phyloP scores from a whole-genome alignment of 2,329 filamentous ascomycete species.

The Microcera coccophila region DNA sequence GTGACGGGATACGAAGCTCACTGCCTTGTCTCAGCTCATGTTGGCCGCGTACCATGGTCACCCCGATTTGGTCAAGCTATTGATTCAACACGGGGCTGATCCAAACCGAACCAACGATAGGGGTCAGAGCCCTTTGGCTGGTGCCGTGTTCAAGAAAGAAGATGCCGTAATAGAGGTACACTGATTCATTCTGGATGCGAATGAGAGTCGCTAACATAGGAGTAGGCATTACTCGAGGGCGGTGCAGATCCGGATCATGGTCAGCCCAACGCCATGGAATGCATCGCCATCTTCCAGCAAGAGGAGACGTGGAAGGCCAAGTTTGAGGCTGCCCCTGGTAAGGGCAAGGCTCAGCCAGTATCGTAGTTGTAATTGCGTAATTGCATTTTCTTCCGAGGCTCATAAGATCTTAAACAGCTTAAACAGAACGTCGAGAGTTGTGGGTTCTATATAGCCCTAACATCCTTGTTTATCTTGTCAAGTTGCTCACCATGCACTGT shows the following conservation, averaged over 20 bases:
- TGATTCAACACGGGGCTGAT: conserved; percentile 61
- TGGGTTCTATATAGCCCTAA: too few relatives aligned
- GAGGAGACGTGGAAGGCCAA: conserved; percentile 47
- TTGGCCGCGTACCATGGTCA: conserved; percentile 68
- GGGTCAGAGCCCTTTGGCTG: conserved; percentile 65
- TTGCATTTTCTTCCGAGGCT: too few relatives aligned
- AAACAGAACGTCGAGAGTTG: too few relatives aligned
- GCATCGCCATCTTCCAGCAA: conserved; percentile 50
- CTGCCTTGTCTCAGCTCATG: conserved; percentile 53
- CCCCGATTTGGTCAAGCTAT: conserved; percentile 53
- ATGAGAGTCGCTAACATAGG: background rate
- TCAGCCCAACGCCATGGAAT: conserved; percentile 46
- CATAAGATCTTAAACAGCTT: too few relatives aligned
- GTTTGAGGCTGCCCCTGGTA: conserved; percentile 48
- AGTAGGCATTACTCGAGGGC: conserved; percentile 45
- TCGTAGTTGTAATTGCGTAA: too few relatives aligned
- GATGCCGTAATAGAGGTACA: conserved; percentile 57
- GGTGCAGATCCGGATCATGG: conserved; percentile 54
- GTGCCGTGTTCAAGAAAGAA: conserved; percentile 70
- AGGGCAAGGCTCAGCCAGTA: conserved; percentile 38
- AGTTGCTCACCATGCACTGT: too few relatives aligned
- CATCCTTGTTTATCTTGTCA: too few relatives aligned
- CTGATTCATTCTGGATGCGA: background rate
- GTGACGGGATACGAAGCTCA: conserved; percentile 1
- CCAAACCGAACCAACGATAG: conserved; percentile 65